phyloP scores from a whole-genome alignment of 176 grass and related monocot genomes.

The Chloris gayana region DNA sequence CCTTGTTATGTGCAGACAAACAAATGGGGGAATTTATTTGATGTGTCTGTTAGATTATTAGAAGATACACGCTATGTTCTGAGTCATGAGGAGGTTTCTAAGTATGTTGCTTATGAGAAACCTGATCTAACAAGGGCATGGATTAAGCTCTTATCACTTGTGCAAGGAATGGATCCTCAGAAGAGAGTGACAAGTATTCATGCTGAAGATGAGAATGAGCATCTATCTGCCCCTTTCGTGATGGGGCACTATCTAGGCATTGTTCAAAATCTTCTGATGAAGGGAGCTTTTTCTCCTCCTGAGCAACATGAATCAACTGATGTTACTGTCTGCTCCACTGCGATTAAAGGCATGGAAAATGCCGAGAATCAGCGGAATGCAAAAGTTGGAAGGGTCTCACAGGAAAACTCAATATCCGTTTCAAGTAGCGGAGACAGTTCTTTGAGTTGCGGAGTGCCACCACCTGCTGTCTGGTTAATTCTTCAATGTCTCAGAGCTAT shows the following conservation, averaged over 20 bases:
- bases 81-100: slow-evolving; percentile 78
- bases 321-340: slow-evolving; percentile 64
- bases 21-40: slow-evolving; percentile 78
- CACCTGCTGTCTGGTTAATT: slow-evolving; percentile 68
- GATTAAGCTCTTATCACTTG: slow-evolving; percentile 80
- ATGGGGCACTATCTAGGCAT: slow-evolving; percentile 74
- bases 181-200: slow-evolving; percentile 81
- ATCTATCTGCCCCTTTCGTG: slow-evolving; percentile 70
- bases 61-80: slow-evolving; percentile 84
- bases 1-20: slow-evolving; percentile 67
- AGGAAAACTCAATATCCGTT: slow-evolving; percentile 48
- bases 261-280: slow-evolving; percentile 78
- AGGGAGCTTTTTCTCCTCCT: slow-evolving; percentile 70
- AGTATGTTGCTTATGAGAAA: slow-evolving; percentile 74
- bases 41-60: slow-evolving; percentile 76
- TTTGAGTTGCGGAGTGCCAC: slow-evolving; percentile 36
- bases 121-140: slow-evolving; percentile 84
- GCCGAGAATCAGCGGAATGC: slow-evolving; percentile 74
- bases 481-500: slow-evolving; percentile 84
- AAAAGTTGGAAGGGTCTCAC: slow-evolving; percentile 89
- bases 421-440: slow-evolving; percentile 39
- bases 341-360: slow-evolving; percentile 54
- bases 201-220: slow-evolving; percentile 91
- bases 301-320: slow-evolving; percentile 71
- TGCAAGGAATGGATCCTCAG: slow-evolving; percentile 93